Conservation (phyloP, 805 yeast species). For the Yueomyces sinensis region DNA sequence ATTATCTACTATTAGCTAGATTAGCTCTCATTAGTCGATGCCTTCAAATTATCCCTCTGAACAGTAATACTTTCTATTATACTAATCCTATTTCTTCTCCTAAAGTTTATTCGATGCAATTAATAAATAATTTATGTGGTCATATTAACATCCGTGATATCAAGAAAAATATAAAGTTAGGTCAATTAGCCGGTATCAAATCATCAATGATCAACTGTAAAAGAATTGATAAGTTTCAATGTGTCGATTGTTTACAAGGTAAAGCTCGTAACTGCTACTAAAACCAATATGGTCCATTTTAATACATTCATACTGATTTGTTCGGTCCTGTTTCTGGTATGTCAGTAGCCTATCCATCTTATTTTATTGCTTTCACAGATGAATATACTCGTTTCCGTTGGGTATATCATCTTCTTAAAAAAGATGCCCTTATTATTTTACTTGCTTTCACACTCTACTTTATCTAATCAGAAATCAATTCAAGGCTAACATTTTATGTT, state of each 20-base stretch:
- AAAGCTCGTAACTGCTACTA: conserved; percentile 2
- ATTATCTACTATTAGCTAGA: too few species aligned
- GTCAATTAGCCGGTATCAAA: neutral
- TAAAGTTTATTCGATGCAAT: neutral
- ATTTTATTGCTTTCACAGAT: conserved; percentile 6
- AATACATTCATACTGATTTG: conserved; percentile 3
- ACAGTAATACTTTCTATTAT: too few species aligned
- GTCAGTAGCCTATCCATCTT: conserved; percentile 1
- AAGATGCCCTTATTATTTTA: conserved; percentile 1
- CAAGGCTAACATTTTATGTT: conserved; percentile 1
- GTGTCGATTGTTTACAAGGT: conserved; percentile 4
- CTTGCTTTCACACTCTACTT: neutral
- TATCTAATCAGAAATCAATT: conserved; percentile 1
- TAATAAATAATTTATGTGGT: neutral
- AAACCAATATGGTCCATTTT: conserved; percentile 2
- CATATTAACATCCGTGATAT: neutral
- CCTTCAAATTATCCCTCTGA: too few species aligned
- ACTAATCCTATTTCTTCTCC: too few species aligned
- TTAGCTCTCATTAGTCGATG: too few species aligned
- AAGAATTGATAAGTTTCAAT: conserved; percentile 2
- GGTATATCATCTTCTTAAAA: conserved; percentile 1
- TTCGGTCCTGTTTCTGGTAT: conserved; percentile 5
- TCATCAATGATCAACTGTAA: neutral
- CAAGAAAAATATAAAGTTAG: neutral
- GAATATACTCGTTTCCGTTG: conserved; percentile 5